Conservation (phyloP, 2,329 filamentous ascomycete species). For the Emmonsia crescens region DNA sequence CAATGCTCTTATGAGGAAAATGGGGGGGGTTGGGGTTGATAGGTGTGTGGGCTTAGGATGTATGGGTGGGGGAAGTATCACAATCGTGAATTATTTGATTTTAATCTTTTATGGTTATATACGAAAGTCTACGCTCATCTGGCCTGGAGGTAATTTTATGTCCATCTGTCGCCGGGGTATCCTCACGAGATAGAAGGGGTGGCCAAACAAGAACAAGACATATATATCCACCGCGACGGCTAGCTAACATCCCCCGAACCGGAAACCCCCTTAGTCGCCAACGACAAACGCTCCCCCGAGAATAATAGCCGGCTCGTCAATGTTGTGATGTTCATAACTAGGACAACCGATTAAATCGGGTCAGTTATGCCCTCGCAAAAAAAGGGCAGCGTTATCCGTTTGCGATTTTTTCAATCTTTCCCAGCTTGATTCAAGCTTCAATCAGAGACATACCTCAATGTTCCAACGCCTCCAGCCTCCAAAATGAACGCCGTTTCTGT, state of each 20-base stretch:
- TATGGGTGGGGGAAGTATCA: background rate
- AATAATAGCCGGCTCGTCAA: conserved; percentile 69
- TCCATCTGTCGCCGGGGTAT: background rate
- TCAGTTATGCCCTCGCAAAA: background rate
- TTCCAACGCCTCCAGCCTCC: conserved; percentile 80
- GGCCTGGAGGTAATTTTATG: background rate
- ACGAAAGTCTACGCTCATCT: background rate
- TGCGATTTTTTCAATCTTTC: background rate
- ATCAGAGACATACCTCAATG: conserved; percentile 52
- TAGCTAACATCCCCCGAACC: background rate
- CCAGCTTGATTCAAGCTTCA: background rate
- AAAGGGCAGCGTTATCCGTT: background rate
- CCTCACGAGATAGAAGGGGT: background rate
- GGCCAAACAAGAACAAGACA: background rate
- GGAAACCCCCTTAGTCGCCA: background rate
- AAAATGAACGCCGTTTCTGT: conserved; percentile 67
- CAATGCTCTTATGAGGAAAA: background rate
- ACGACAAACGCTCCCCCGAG: conserved; percentile 60
- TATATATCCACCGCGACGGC: background rate
- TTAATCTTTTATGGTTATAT: background rate
- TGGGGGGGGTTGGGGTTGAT: too few species aligned
- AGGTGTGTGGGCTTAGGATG: too few species aligned
- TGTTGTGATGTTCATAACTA: conserved; percentile 69
- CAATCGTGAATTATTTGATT: too few species aligned
- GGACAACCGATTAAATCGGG: background rate